Evolutionary conservation across 257 asterid genomes (phyloP), one percentile per base, ranked within the genome.

Genomic region (Nicotiana obtusifolia): DNA sequence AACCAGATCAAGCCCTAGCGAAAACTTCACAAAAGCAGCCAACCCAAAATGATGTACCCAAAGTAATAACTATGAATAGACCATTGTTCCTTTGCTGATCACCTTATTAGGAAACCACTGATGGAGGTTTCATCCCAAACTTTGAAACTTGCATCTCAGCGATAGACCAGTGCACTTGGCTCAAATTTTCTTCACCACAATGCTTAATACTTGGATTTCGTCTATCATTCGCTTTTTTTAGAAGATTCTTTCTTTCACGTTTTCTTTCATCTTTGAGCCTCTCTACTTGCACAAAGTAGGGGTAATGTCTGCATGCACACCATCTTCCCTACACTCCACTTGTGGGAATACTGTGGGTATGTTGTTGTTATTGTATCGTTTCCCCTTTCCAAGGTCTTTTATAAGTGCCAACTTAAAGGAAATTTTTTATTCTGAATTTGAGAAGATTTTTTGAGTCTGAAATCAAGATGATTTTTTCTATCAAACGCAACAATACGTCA

Each of bases 1-100:
- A 41, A 44, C 35, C 60, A 71, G 60, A 71, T 20, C 78, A 44
- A 44, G 59, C 78, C 20, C 78, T 71, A 24, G 60, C 78, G 13
- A 71, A 44, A 71, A 71, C 78, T 10, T 71, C 47, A 44, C 30
- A 71, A 54, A 71, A 44, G 59, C 37, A 71, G 49, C 78, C 78
- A 11, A 41, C 37, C 22, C 37, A 44, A 71, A 54, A 44, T 44
- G 20, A 71, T 44, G 60, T 14, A 44, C 8, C 19, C 60, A 71
- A 44, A 71, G 60, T 71, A 57, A 71, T 22, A 71, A 22, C 37
- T 71, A 44, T 44, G 30, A 13, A 71, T 15, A 22, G 33, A 22
- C 1, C 37, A 71, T 13, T 71, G 60, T 71, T 44, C 15, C 37
- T 20, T 37, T 69, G 57, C 77, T 20, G 77, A n/a, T 69, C 78